phyloP scores from a whole-genome alignment of 192 early-diverging fungal genomes.

The Coemansia sp. region DNA sequence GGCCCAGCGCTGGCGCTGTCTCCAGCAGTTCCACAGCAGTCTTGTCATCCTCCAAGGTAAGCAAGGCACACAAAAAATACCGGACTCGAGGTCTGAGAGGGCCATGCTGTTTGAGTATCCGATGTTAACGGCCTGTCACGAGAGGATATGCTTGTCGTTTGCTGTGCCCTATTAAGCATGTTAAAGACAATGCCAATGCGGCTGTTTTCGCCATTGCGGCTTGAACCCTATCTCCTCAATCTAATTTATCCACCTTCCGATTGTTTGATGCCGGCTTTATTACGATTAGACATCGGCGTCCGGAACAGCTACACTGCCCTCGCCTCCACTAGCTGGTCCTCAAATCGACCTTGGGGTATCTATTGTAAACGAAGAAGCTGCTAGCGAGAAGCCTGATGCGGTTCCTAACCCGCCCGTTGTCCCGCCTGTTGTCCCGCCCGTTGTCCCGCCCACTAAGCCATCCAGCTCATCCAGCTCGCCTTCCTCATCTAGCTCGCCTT shows the following conservation, averaged over 20 bases:
- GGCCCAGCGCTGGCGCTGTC: neutral
- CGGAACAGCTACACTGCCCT: neutral
- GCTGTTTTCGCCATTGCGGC: neutral
- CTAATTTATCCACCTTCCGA: neutral
- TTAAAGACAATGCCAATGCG: neutral
- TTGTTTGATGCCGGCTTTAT: neutral
- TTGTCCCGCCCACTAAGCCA: neutral
- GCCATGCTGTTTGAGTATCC: neutral
- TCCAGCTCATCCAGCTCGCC: neutral
- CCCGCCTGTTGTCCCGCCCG: neutral
- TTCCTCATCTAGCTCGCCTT: neutral
- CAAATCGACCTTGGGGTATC: neutral
- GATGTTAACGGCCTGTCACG: neutral
- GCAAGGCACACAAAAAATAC: neutral
- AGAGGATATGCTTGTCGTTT: neutral
- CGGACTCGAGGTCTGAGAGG: neutral
- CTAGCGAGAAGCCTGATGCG: neutral
- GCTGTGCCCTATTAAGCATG: neutral
- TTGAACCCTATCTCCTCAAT: neutral
- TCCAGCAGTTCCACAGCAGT: neutral
- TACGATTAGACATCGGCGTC: neutral
- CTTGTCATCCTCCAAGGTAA: neutral
- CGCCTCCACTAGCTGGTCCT: neutral
- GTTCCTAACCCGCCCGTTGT: neutral
- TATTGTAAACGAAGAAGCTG: neutral